Percentiles rank a stretch among this genome's conserved stretches.
These are phyloP conservation scores for Cladosporium sp. DNA, from an alignment of 2,329 filamentous ascomycete genomes.

Conservation along the genomic window DNA sequence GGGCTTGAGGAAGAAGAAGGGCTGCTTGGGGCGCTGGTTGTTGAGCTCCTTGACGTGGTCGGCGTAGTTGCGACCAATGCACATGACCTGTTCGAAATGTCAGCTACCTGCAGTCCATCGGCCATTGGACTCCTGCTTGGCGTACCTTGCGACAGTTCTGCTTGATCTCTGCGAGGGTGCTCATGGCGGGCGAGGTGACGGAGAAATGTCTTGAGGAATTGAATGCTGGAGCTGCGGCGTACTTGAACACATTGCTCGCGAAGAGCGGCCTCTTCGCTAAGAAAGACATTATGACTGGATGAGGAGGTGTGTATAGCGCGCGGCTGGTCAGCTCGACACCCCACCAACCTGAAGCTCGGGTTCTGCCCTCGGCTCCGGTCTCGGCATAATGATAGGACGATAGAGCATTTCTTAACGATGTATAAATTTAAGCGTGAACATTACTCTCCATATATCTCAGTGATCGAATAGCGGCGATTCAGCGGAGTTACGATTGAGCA, in stretches of 20 bases:
- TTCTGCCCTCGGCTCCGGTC: no score
- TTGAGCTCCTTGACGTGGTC: slow-evolving; percentile 93
- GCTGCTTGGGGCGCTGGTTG: slow-evolving; percentile 80
- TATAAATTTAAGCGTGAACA: no score
- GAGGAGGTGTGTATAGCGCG: neutral
- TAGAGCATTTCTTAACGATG: no score
- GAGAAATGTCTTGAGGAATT: neutral
- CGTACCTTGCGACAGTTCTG: slow-evolving; percentile 44
- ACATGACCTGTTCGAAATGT: slow-evolving; percentile 60
- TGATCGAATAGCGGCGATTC: no score
- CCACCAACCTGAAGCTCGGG: no score
- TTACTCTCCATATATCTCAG: no score
- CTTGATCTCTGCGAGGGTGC: slow-evolving; percentile 27
- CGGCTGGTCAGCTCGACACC: no score
- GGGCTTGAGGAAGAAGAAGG: slow-evolving; percentile 99
- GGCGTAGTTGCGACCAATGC: slow-evolving; percentile 94
- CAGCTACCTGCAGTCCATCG: neutral
- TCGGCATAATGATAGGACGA: no score
- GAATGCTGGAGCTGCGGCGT: neutral
- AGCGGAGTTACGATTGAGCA: no score
- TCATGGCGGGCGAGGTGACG: slow-evolving; percentile 10
- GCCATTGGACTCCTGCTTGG: neutral
- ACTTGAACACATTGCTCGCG: slow-evolving; percentile 4
- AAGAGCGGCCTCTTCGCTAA: slow-evolving; percentile 3
- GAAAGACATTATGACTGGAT: slow-evolving; percentile 2